Evolutionary conservation across 108 stramenopile genomes (phyloP).

Genomic region (Heterococcus sp.): DNA sequence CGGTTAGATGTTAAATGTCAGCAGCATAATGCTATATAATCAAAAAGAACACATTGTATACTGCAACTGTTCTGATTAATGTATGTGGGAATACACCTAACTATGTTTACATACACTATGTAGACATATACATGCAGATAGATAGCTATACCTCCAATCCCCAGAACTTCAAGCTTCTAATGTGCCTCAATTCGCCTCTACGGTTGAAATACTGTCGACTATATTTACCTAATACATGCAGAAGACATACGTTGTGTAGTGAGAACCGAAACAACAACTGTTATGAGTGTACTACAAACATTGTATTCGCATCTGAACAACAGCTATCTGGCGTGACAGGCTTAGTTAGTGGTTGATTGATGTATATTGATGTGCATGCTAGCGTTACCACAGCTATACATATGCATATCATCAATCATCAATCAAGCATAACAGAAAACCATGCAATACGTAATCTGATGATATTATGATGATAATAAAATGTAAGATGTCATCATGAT

Average conservation of each 20-base stretch:
- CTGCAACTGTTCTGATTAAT: neutral
- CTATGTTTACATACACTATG: neutral
- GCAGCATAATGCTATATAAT: neutral
- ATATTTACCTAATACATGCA: constrained; percentile 77
- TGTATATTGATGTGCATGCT: too few species aligned
- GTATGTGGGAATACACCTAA: neutral
- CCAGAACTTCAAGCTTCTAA: constrained; percentile 95
- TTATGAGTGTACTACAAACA: neutral
- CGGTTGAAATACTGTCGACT: constrained; percentile 92
- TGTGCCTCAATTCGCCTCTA: constrained; percentile 91
- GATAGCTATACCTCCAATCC: constrained; percentile 65
- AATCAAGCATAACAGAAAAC: neutral
- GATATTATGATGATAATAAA: constrained; percentile 8
- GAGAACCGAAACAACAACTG: too few species aligned
- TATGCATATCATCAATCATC: neutral
- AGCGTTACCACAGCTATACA: neutral
- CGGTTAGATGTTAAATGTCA: too few species aligned
- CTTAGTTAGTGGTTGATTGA: too few species aligned
- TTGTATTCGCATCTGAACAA: neutral
- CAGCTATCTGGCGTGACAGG: too few species aligned
- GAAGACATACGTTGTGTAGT: too few species aligned
- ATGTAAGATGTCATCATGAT: constrained; percentile 18
- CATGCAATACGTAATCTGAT: neutral
- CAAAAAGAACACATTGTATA: neutral
- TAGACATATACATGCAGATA: neutral